Percentiles rank a stretch among this genome's conserved stretches.
phyloP scores from a whole-genome alignment of 2,329 filamentous ascomycete genomes.

The Raffaelea deltoideospora region DNA sequence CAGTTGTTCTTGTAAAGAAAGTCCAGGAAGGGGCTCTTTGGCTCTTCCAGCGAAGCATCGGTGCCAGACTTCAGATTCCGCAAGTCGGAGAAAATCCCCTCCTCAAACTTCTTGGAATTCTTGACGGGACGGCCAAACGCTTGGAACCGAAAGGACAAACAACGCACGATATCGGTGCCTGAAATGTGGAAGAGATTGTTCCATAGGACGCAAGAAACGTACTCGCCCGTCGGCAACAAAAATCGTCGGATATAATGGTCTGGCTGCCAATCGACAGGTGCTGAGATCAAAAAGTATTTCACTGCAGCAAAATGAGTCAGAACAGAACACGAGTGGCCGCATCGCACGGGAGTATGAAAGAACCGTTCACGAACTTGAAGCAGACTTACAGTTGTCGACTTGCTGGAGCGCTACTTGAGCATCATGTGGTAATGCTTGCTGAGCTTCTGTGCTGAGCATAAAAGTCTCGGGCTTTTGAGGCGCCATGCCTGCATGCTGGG shows the following conservation, averaged over 20 bases:
- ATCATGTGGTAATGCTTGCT: constrained; percentile 90
- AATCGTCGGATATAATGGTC: constrained; percentile 96
- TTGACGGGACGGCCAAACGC: constrained; percentile 96
- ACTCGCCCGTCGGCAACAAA: constrained; percentile 90
- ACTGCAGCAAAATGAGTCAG: constrained; percentile 34
- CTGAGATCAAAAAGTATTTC: constrained; percentile 99
- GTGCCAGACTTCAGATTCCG: constrained; percentile 97
- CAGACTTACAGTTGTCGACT: constrained; percentile 79
- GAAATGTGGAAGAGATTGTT: constrained; percentile 99
- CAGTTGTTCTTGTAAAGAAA: constrained; percentile 99
- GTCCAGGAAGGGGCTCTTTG: constrained; percentile 95
- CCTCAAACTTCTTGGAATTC: constrained; percentile 99
- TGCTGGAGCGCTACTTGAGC: constrained; percentile 95
- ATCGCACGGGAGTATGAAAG: no score
- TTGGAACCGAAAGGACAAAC: constrained; percentile 94
- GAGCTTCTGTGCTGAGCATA: constrained; percentile 92
- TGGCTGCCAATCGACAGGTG: constrained; percentile 91
- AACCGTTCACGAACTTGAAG: constrained; percentile 2
- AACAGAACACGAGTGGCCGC: constrained; percentile 2
- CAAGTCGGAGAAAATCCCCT: constrained; percentile 97
- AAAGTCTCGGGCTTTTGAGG: constrained; percentile 97
- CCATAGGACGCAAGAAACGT: constrained; percentile 97
- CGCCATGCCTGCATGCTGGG: constrained; percentile 74
- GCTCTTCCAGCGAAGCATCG: constrained; percentile 94
- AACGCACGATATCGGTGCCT: constrained; percentile 96